Base-by-base conservation (phyloP, 2,329 filamentous ascomycete species). In the Hymenoscyphus occultus region DNA sequence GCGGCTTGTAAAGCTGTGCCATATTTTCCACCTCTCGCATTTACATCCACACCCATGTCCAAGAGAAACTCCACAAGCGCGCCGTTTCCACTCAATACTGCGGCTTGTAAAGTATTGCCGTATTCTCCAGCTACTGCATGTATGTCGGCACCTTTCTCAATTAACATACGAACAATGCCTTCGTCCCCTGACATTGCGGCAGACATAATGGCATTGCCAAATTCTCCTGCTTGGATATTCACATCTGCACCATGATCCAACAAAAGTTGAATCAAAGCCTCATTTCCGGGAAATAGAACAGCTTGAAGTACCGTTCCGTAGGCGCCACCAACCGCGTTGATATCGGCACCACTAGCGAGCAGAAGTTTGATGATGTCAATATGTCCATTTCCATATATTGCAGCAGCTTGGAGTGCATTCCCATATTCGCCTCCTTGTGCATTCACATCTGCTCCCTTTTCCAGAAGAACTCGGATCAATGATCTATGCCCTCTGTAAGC, bases 161-260 rank as follows among this genome's bases (percentile, higher is more conserved):
- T 68, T 56, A 73, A 68, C 35, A 68, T n/a, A 28, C 51, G 22
- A 28, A 61, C 39, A 13, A 51, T 3, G 14, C 39, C 45, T 39
- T 45, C n/a, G 32, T 59, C n/a, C 22, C 35, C 31, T 39, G 3
- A 31, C 16, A 14, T 9, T 5, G 19, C 56, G 4, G 64, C 64
- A n/a, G 48, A 54, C 28, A 61, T 54, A 14, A 65, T 54, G 5
- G 54, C 63, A 35, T 40, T 65, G 10, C 57, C 64, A 32, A 31
- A 60, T 16, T 45, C 12, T 13, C 60, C 56, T 14, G 57, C 56
- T 39, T 54, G 57, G 5, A 31, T 39, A 48, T 71, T 71, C 14
- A 74, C 63, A 51, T 71, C 61, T 39, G 69, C 70, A 28, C 64
- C 64, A 10, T 35, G 19, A 16, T 65, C 56, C 14, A 66, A 32